phyloP scores from a whole-genome alignment of 129 eudicot species.

The Flaveria brownii region DNA sequence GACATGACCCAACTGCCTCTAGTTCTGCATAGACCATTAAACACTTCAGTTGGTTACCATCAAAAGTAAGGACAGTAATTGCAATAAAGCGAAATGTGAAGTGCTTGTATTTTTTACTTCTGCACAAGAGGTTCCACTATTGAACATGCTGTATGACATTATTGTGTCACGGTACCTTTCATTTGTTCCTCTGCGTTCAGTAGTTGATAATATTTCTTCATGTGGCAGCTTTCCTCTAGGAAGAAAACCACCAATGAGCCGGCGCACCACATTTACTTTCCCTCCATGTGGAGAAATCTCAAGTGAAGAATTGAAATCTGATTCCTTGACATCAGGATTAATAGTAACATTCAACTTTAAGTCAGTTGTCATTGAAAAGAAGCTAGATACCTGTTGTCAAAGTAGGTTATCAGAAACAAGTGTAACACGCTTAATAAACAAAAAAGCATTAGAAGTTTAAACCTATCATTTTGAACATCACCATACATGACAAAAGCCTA shows the following conservation, averaged over 20 bases:
- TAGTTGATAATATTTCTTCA: conserved; percentile 5
- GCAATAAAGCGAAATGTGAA: neutral
- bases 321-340: conserved; percentile 43
- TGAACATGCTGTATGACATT: neutral
- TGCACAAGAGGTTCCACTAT: neutral
- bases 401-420: no score
- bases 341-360: conserved; percentile 49
- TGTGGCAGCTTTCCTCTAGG: conserved; percentile 33
- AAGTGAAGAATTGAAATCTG: conserved; percentile 40
- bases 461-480: no score
- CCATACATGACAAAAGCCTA: no score
- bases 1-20: conserved; percentile 42
- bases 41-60: neutral
- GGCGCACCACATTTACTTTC: conserved; percentile 45
- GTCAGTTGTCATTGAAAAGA: conserved; percentile 41
- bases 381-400: conserved; percentile 30
- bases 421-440: no score
- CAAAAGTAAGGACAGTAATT: neutral
- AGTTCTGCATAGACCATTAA: conserved; percentile 36
- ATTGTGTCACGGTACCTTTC: conserved; percentile 49
- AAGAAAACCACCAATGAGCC: conserved; percentile 48
- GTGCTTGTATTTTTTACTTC: neutral
- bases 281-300: conserved; percentile 42
- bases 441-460: no score
- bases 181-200: conserved; percentile 45